These are phyloP conservation scores for Pestalotiopsis sp. DNA, from an alignment of 2,329 filamentous ascomycete genomes.

Conservation along the genomic window DNA sequence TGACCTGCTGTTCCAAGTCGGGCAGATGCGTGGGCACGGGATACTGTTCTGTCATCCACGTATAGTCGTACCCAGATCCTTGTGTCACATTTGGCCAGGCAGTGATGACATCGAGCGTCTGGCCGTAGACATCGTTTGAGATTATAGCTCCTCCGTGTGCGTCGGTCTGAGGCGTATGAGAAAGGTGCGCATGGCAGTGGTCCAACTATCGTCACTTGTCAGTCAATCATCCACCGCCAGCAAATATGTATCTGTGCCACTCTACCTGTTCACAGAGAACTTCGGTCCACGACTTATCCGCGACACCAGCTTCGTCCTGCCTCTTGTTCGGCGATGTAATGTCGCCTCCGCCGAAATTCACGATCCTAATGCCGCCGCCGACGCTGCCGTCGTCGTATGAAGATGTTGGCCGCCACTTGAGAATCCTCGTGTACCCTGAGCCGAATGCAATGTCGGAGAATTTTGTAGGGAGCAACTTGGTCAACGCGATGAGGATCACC, in stretches of 20 bases:
- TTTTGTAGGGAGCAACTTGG: constrained; percentile 19
- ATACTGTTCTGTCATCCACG: constrained; percentile 45
- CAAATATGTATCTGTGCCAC: not conserved
- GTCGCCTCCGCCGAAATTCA: constrained; percentile 56
- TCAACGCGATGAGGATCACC: constrained; percentile 20
- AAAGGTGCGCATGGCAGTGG: constrained; percentile 46
- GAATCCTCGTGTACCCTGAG: constrained; percentile 13
- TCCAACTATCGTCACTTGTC: constrained; percentile 39
- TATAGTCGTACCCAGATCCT: constrained; percentile 44
- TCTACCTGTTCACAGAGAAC: constrained; percentile 50
- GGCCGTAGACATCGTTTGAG: constrained; percentile 57
- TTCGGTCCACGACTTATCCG: constrained; percentile 46
- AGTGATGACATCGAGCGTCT: constrained; percentile 36
- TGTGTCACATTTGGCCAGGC: constrained; percentile 28
- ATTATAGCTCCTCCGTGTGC: constrained; percentile 59
- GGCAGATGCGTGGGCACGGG: constrained; percentile 39
- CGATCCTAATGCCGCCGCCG: constrained; percentile 45
- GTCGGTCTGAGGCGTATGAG: constrained; percentile 43
- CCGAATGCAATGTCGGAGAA: constrained; percentile 11
- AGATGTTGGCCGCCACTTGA: constrained; percentile 15
- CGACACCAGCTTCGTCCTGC: constrained; percentile 16
- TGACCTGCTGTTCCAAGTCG: constrained; percentile 48
- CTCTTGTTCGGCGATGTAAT: constrained; percentile 39
- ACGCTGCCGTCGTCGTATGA: constrained; percentile 5
- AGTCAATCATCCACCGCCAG: constrained; percentile 13